Evolutionary conservation across 129 eudicot genomes (phyloP).

Genomic region (Flaveria bidentis): DNA sequence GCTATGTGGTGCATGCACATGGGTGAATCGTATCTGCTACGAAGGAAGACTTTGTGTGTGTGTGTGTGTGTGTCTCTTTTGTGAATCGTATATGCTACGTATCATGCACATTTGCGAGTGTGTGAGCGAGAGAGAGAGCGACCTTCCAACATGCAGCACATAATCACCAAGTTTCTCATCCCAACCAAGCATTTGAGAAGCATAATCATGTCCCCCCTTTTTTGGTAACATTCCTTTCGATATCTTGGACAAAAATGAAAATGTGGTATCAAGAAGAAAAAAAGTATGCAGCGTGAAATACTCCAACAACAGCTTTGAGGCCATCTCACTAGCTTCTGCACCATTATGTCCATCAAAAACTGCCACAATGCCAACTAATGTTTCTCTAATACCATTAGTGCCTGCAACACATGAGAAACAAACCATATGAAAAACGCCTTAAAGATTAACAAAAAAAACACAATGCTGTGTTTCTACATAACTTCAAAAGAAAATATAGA

Average conservation of each 20-base stretch:
- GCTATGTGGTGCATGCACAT: conserved; percentile 10
- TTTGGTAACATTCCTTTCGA: conserved; percentile 55
- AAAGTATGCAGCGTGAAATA: conserved; percentile 75
- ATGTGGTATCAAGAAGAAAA: conserved; percentile 83
- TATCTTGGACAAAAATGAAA: conserved; percentile 57
- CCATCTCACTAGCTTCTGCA: conserved; percentile 96
- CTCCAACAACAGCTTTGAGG: conserved; percentile 76
- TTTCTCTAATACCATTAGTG: conserved; percentile 62
- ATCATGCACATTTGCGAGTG: neutral
- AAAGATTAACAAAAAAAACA: conserved; percentile 12
- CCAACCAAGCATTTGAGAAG: conserved; percentile 46
- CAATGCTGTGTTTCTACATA: neutral
- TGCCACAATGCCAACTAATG: conserved; percentile 74
- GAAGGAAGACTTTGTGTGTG: conserved; percentile 10
- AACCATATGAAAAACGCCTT: conserved; percentile 19
- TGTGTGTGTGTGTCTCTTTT: conserved; percentile 1
- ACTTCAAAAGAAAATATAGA: conserved; percentile 1
- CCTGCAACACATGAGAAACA: conserved; percentile 47
- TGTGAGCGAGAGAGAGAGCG: conserved; percentile 9
- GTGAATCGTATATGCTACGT: neutral
- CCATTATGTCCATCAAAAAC: conserved; percentile 99
- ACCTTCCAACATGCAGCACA: conserved; percentile 69
- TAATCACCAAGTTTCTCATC: conserved; percentile 50
- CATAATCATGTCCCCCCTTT: conserved; percentile 39
- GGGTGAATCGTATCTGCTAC: neutral